Conservation (phyloP, 2,329 filamentous ascomycete genomes). For the Cryoendolithus antarcticus region DNA sequence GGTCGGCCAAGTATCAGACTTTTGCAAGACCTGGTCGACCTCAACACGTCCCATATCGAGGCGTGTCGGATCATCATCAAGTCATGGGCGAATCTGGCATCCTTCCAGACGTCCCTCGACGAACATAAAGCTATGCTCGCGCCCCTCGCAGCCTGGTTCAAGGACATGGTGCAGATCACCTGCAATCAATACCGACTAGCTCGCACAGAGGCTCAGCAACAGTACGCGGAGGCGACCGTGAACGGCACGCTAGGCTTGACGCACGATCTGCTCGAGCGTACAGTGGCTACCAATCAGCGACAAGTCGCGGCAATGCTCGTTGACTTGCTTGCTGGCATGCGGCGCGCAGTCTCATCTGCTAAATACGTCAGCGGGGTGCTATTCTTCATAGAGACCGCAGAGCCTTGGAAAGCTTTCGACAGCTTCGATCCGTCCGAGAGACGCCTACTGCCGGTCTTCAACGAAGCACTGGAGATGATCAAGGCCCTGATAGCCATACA, state of each 20-base stretch:
- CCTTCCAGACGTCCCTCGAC: conserved; percentile 43
- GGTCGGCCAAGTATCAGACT: conserved; percentile 41
- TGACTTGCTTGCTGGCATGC: conserved; percentile 40
- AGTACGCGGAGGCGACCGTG: conserved; percentile 28
- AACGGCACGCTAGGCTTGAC: conserved; percentile 29
- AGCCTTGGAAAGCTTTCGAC: conserved; percentile 32
- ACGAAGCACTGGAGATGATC: conserved; percentile 38
- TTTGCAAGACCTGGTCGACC: conserved; percentile 44
- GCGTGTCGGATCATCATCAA: conserved; percentile 47
- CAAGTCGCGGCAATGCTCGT: conserved; percentile 44
- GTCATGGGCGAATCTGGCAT: conserved; percentile 44
- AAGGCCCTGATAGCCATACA: conserved; percentile 25
- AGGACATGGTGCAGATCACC: conserved; percentile 40
- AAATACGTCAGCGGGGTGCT: conserved; percentile 4
- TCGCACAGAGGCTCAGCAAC: conserved; percentile 45
- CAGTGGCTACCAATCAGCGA: conserved; percentile 44
- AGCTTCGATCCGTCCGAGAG: conserved; percentile 36
- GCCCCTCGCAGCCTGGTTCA: conserved; percentile 43
- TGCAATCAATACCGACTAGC: conserved; percentile 44
- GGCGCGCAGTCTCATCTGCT: conserved; percentile 33
- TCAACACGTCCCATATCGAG: conserved; percentile 44
- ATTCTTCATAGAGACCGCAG: conserved; percentile 26
- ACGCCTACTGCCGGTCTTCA: conserved; percentile 33
- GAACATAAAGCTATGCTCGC: conserved; percentile 34
- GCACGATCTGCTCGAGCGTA: conserved; percentile 36